Percentiles rank a stretch among this genome's conserved stretches.
phyloP scores from a whole-genome alignment of 371 early-diverging fungal genomes.

The Rhizopus stolonifer region DNA sequence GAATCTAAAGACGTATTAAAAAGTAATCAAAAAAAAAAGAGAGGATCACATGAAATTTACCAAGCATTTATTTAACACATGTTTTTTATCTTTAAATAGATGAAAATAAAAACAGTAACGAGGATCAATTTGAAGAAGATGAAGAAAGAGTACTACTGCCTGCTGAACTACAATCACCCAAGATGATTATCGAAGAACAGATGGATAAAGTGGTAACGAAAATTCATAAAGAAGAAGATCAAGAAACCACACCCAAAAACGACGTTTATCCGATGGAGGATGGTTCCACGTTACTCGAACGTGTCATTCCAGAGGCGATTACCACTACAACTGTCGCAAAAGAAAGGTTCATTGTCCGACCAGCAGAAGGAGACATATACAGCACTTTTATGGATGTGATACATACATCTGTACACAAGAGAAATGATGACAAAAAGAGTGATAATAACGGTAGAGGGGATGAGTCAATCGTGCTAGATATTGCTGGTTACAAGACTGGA shows the following conservation, averaged over 20 bases:
- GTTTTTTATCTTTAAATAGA: neutral
- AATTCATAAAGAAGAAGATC: constrained; percentile 21
- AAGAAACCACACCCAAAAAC: constrained; percentile 23
- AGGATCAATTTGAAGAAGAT: constrained; percentile 51
- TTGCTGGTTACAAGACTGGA: constrained; percentile 61
- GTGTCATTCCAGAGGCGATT: constrained; percentile 43
- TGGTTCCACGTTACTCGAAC: constrained; percentile 39
- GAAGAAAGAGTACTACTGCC: constrained; percentile 33
- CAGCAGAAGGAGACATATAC: constrained; percentile 38
- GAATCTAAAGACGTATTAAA: constrained; percentile 24
- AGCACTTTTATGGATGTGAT: constrained; percentile 47
- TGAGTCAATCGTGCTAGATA: constrained; percentile 55
- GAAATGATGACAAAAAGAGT: constrained; percentile 1
- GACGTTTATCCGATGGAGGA: constrained; percentile 35
- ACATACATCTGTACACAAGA: constrained; percentile 30
- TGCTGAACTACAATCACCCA: constrained; percentile 46
- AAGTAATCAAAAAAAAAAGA: constrained; percentile 4
- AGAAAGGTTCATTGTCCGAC: constrained; percentile 49
- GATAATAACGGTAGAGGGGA: constrained; percentile 23
- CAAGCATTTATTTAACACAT: neutral
- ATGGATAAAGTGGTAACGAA: constrained; percentile 47
- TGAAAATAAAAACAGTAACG: constrained; percentile 3
- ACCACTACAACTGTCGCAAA: constrained; percentile 46
- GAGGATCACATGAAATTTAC: neutral
- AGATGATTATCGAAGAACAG: constrained; percentile 54